Evolutionary conservation across 2,329 filamentous ascomycete genomes (phyloP), one percentile per base, ranked within the genome.

Genomic region (Hypoxylon sp.): DNA sequence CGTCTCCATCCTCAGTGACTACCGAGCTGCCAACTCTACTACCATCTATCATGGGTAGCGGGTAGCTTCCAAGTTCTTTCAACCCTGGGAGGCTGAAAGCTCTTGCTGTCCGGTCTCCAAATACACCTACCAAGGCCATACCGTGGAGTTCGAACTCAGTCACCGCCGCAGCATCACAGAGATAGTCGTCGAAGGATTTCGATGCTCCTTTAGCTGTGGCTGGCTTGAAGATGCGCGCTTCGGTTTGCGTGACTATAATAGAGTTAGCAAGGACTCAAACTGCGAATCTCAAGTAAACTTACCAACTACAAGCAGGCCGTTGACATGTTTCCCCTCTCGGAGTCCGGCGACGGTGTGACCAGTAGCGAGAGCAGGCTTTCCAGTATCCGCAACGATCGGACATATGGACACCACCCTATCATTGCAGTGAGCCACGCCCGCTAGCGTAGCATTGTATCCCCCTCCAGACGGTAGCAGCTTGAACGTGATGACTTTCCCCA

Each of bases 181-280:
- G 83, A 65, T 84, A 88, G 72, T 93, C 90, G 74, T 97, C 94
- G 81, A 96, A 98, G 1, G 90, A 89, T 74, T 96, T 97, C 61
- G 94, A 93, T 0, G 95, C 94, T n/a, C 95, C 96, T 80, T 97
- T 98, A 19, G 90, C 86, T 0, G 88, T 88, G 2, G 93, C 90
- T 0, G 96, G 95, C 71, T 91, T 93, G 84, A 98, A 97, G 53
- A 99, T 89, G 62, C 94, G 89, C n/a, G 90, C 91, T 73, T 94
- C 93, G 1, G 91, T 93, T 78, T 87, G 84, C 0, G 87, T 88
- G 0, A 87, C 79, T 95, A 73, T 73, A 17, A 2, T 2, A 35
- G 24, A 55, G 61, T 82, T 70, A 82, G 78, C 59, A 39, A 47
- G 42, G 35, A 11, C 11, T 37, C 24, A 3, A 32, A 27, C 53